These are phyloP conservation scores for Tylopilus sp. DNA, from an alignment of 768 basidiomycete genomes.

Conservation along the genomic window DNA sequence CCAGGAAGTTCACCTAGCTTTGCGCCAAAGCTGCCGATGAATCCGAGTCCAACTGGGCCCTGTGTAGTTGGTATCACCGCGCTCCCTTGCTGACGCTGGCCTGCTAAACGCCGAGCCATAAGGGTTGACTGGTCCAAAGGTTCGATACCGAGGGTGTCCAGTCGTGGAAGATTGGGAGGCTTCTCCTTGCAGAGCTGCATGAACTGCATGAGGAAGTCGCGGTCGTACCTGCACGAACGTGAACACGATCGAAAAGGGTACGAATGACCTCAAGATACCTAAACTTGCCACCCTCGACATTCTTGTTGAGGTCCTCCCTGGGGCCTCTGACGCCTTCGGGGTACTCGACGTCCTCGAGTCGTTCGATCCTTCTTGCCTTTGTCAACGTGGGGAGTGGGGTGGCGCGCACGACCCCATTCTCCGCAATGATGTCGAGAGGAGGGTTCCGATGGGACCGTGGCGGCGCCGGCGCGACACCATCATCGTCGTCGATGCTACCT, in stretches of 20 bases:
- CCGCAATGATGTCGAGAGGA: too few species aligned
- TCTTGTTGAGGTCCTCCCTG: constrained; percentile 76
- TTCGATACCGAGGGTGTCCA: constrained; percentile 90
- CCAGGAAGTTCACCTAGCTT: constrained; percentile 30
- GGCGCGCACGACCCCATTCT: constrained; percentile 39
- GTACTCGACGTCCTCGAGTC: constrained; percentile 74
- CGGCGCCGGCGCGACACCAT: too few species aligned
- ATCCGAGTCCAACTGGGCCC: constrained; percentile 49
- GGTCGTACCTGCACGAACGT: constrained; percentile 72
- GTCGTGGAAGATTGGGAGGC: constrained; percentile 82
- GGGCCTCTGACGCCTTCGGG: constrained; percentile 84
- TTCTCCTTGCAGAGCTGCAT: constrained; percentile 94
- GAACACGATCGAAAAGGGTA: constrained; percentile 3
- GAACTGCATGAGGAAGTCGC: constrained; percentile 96
- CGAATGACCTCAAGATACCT: too few species aligned
- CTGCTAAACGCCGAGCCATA: constrained; percentile 61
- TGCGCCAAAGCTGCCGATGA: constrained; percentile 22
- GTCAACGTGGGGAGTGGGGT: constrained; percentile 58
- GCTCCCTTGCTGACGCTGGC: constrained; percentile 47
- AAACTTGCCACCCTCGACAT: constrained; percentile 86
- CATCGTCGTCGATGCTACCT: too few species aligned
- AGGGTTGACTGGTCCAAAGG: constrained; percentile 56
- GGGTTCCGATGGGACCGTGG: background rate
- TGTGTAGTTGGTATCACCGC: constrained; percentile 43
- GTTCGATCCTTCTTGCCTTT: constrained; percentile 82